Evolutionary conservation across 176 grass and related monocot species (phyloP), one percentile per base, ranked within the genome.

Genomic region (Leersia perrieri): DNA sequence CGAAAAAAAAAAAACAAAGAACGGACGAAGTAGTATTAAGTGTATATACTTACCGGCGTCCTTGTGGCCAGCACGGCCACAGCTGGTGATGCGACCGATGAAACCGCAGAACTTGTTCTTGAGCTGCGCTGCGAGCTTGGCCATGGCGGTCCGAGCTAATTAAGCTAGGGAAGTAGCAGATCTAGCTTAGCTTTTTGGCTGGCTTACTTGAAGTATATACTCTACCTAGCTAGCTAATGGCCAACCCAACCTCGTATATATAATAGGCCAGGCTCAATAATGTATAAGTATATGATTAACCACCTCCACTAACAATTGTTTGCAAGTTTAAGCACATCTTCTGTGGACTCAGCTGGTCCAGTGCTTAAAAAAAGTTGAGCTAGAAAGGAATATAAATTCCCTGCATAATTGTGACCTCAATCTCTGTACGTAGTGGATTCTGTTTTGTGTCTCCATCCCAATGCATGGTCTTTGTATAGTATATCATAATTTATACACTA

Each of bases 81-180:
- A 89, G 72, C 83, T 69, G 26, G 77, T 58, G 55, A 89, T 81
- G 71, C 82, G 64, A 27, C 76, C 77, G 18, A 89, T 40, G 57
- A 89, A 55, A 33, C 77, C 82, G 42, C 70, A 71, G 64, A 89
- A 85, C 82, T 64, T 89, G 82, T 51, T 45, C 71, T 76, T 89
- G 26, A 89, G 77, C 77, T 85, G 87, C 40, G 64, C 70, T 14
- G 71, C 82, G 26, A 89, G 77, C 77, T 89, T 89, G 23, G 77
- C 77, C 87, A 89, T 89, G 71, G 87, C 63, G 57, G 44, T 29
- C 63, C 47, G 36, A 32, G 64, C 45, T 57, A n/a, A n/a, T n/a
- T n/a, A 27, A 58, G 65, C 25, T 70, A 30, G 31, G 22, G 66
- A 2, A n/a, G 33, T 22, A 20, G 64, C 7, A 49, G 44, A 16